A percentile compares a stretch with the other conserved stretches of the same genome.
phyloP scores from a whole-genome alignment of 1,139 yeast species.

The Debaryomycetaceae sp. region DNA sequence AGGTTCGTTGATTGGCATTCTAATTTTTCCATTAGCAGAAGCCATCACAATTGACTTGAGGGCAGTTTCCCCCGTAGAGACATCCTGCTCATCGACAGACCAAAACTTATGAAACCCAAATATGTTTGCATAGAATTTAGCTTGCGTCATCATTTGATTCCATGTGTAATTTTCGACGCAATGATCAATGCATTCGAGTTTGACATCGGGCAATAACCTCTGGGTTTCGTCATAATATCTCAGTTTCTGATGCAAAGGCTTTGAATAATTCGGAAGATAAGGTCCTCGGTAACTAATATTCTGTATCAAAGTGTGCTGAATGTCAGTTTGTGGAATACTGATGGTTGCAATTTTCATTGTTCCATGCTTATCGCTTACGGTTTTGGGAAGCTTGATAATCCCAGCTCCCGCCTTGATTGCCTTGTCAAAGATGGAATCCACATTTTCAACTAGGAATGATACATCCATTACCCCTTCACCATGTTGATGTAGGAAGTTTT shows the following conservation, averaged over 20 bases:
- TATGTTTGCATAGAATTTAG: constrained; percentile 54
- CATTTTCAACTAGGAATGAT: constrained; percentile 55
- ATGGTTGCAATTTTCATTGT: constrained; percentile 52
- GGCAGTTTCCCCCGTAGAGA: constrained; percentile 67
- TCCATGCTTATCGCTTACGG: constrained; percentile 46
- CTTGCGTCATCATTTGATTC: constrained; percentile 59
- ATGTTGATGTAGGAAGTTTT: constrained; percentile 50
- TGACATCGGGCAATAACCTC: constrained; percentile 29
- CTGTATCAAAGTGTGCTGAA: constrained; percentile 66
- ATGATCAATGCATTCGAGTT: constrained; percentile 57
- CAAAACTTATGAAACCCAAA: constrained; percentile 77
- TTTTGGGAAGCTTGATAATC: constrained; percentile 40
- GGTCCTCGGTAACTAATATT: constrained; percentile 40
- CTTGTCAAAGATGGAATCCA: constrained; percentile 35
- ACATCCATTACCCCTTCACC: constrained; percentile 80
- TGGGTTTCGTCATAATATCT: neutral
- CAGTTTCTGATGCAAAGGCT: constrained; percentile 1
- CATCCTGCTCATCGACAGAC: constrained; percentile 78
- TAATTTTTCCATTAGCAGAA: constrained; percentile 58
- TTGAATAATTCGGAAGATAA: constrained; percentile 56
- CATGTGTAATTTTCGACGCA: constrained; percentile 77
- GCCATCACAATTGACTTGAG: constrained; percentile 76
- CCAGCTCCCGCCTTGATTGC: constrained; percentile 58
- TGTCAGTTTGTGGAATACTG: constrained; percentile 56
- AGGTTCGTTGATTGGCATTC: constrained; percentile 85